Base-by-base conservation (phyloP, 2,329 filamentous ascomycete species). In the Juglanconis oblonga region DNA sequence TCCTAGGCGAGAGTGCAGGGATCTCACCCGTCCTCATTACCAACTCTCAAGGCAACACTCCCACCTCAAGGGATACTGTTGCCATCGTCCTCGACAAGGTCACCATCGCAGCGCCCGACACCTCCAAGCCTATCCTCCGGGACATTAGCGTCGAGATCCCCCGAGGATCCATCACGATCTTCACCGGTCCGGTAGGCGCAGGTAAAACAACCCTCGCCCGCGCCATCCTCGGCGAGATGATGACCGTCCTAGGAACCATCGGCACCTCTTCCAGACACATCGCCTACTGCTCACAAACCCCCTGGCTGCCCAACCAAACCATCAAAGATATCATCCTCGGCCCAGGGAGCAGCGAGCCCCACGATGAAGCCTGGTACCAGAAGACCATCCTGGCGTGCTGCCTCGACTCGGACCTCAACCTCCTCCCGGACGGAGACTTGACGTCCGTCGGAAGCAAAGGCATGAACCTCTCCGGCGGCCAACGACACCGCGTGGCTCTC, bases 291-390 rank as follows among this genome's bases (percentile, higher is more conserved):
- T 64, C 72, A 4, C 76, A 78, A 33, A 67, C 40, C 14, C 67
- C 75, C 0, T 78, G 76, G 75, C 62, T 78, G 29, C 72, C 71
- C 0, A 73, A 68, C 40, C 67, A 67, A 1, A 74, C 58, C 4
- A 71, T 77, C 24, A 68, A 65, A 59, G 62, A 73, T 7, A 67
- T 65, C 11, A 74, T 77, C n/a, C 64, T 61, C 35, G 66, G 69
- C 5, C 56, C 56, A 17, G 33, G 61, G 32, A 32, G 64, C 36
- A 42, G 64, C 31, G 54, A 59, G 24, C 51, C 45, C 11, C n/a
- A 49, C 38, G 58, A 68, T 36, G 51, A 66, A 5, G 45, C 47
- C 3, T 76, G 71, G 67, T 77, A 77, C 58, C 35, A 64, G n/a
- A 57, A 60, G n/a, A 70, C 75, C 0, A 45, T 70, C 3, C 40